Base-by-base conservation (phyloP, 2,329 filamentous ascomycete genomes). In the Penicillium sclerotiorum region DNA sequence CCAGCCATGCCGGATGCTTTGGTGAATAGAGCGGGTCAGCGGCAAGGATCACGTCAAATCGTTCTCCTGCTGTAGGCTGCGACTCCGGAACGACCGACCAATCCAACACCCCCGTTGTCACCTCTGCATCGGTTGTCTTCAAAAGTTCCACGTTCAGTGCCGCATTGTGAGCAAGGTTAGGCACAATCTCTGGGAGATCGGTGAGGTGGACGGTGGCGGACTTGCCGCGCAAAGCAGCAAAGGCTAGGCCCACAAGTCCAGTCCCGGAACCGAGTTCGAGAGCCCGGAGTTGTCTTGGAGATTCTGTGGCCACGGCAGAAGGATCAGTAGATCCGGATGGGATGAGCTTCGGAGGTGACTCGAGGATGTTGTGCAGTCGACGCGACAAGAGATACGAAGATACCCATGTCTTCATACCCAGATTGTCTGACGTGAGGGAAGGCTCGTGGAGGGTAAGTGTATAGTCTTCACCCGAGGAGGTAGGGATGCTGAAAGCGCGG, bases 361-460 rank as follows among this genome's bases (percentile, higher is more conserved):
- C 66, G 47, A 73, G 84, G 4, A 73, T 47, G 4, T 49, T 57
- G 49, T 69, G 63, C 21, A 97, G 80, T 20, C 88, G 84, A 58
- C 83, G 87, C 0, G 93, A 88, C 4, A 97, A 83, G 2, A 95
- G 80, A 64, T 91, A 95, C 0, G 91, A 93, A 0, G 91, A 93
- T 1, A 89, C 90, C 94, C 94, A 97, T 0, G 94, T 99, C 71
- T 99, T 97, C 68, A 95, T 80, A 1, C 94, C 94, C 15, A 97
- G 78, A 51, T 89, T 88, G 69, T 96, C 93, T 6, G 88, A 88
- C 0, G 90, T 95, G 48, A 97, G 77, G 1, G 91, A 86, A 1
- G 94, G 94, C 67, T 99, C 94, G 49, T 90, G 82, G 32, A 99
- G 84, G 28, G 81, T 79, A 43, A 99, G 76, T 38, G 86, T 80